Percentiles rank a stretch among this genome's conserved stretches.
Conservation (phyloP, 2,329 filamentous ascomycete species). For the Cercospora janseana region DNA sequence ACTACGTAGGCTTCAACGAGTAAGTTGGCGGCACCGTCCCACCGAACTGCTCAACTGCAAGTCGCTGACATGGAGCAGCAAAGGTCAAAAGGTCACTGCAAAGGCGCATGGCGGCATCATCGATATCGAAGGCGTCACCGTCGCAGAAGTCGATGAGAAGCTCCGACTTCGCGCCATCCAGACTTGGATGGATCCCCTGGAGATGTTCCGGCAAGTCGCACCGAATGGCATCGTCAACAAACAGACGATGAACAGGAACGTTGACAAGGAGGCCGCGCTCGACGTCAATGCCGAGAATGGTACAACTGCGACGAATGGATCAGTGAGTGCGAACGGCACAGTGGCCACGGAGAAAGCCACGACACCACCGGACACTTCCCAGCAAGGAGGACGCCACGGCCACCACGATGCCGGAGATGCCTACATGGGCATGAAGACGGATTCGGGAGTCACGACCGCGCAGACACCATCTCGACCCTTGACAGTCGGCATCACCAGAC, state of each 20-base stretch:
- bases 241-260: constrained; percentile 40
- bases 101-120: constrained; percentile 61
- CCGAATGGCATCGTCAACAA: constrained; percentile 50
- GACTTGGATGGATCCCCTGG: constrained; percentile 64
- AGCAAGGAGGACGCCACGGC: background rate
- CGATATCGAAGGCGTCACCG: constrained; percentile 62
- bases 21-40: constrained; percentile 41
- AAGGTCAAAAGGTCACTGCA: constrained; percentile 61
- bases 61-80: constrained; percentile 43
- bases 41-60: background rate
- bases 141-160: constrained; percentile 61
- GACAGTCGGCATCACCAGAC: background rate
- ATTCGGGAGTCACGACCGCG: background rate
- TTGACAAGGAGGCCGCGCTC: constrained; percentile 31
- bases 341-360: background rate
- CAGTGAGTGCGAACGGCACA: too few relatives aligned
- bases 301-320: too few relatives aligned
- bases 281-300: constrained; percentile 14
- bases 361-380: background rate
- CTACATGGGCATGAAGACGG: background rate
- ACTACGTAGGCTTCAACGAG: constrained; percentile 65
- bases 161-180: constrained; percentile 59
- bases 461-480: background rate
- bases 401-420: constrained; percentile 9
- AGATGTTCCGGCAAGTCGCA: constrained; percentile 66